Evolutionary conservation across 768 basidiomycete genomes (phyloP).

Genomic region (Hortiboletus campestris): DNA sequence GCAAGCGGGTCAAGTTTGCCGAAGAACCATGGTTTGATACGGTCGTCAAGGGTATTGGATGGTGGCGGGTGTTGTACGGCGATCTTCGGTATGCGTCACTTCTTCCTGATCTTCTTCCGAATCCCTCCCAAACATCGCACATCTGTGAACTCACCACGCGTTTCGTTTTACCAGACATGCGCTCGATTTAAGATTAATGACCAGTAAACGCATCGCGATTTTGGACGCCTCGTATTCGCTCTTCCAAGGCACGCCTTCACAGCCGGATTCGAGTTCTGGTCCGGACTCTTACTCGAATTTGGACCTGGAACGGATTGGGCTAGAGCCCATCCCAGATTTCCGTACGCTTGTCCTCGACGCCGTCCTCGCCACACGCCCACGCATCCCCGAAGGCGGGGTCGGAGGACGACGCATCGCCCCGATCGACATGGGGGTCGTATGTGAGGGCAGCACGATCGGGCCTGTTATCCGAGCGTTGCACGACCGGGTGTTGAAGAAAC

Average conservation of each 20-base stretch:
- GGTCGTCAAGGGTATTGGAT: slow-evolving; percentile 78
- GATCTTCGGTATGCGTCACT: slow-evolving; percentile 52
- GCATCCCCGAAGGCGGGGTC: not conserved
- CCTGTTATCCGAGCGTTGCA: slow-evolving; percentile 51
- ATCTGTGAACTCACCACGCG: not conserved
- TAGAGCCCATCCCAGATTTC: slow-evolving; percentile 64
- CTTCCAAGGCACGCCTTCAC: slow-evolving; percentile 27
- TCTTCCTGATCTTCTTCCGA: slow-evolving; percentile 5
- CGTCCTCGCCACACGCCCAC: slow-evolving; percentile 37
- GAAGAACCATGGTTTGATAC: slow-evolving; percentile 48
- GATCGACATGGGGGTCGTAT: slow-evolving; percentile 63
- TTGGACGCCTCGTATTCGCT: slow-evolving; percentile 72
- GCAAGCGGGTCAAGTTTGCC: slow-evolving; percentile 12
- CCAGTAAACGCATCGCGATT: slow-evolving; percentile 60
- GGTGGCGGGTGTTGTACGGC: slow-evolving; percentile 75
- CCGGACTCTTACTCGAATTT: not conserved
- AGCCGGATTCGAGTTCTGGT: not conserved
- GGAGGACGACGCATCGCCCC: slow-evolving; percentile 45
- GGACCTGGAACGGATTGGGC: slow-evolving; percentile 28
- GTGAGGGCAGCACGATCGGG: slow-evolving; percentile 47
- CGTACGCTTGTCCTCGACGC: slow-evolving; percentile 47
- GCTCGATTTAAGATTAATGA: slow-evolving; percentile 77
- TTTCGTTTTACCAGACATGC: slow-evolving; percentile 52
- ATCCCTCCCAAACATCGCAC: not conserved
- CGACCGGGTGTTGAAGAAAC: slow-evolving; percentile 39